A percentile compares a stretch with the other conserved stretches of the same genome.
These are phyloP conservation scores for Phytophthora syringae DNA, from an alignment of 352 stramenopile genomes.

Conservation along the genomic window DNA sequence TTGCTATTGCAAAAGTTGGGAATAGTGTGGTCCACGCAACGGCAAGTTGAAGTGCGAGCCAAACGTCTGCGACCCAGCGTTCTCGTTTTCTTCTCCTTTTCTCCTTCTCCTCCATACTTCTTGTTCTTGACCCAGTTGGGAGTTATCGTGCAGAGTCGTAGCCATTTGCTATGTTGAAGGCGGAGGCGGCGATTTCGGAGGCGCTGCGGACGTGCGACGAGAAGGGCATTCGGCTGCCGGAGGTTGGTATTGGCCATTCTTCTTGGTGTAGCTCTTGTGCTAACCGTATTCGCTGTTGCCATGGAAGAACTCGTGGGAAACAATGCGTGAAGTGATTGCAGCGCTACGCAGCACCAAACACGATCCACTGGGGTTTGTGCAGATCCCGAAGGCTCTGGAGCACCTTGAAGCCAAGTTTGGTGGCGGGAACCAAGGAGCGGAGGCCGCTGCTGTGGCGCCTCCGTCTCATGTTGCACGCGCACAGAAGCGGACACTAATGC, in stretches of 20 bases:
- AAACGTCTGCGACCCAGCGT: conserved; percentile 8
- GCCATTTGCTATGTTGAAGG: conserved; percentile 46
- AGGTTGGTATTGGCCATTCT: conserved; percentile 30
- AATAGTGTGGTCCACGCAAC: conserved; percentile 20
- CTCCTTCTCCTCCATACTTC: too few relatives aligned
- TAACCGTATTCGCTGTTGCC: background rate
- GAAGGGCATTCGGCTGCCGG: conserved; percentile 46
- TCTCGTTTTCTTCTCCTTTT: conserved; percentile 11
- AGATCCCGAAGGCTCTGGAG: conserved; percentile 55
- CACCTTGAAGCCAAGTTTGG: conserved; percentile 45
- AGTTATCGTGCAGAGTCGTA: background rate
- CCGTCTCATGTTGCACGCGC: conserved; percentile 11
- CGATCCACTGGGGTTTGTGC: conserved; percentile 44
- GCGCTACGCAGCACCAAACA: conserved; percentile 47
- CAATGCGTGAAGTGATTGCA: conserved; percentile 45
- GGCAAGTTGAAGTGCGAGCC: conserved; percentile 32
- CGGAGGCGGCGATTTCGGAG: conserved; percentile 59
- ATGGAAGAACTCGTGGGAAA: conserved; percentile 49
- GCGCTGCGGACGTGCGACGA: conserved; percentile 73
- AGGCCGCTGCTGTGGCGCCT: background rate
- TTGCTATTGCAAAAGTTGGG: too few relatives aligned
- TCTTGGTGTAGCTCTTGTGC: too few relatives aligned
- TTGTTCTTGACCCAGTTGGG: too few relatives aligned
- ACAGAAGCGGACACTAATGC: conserved; percentile 28
- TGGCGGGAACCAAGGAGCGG: background rate